Evolutionary conservation across 306 rosid genomes (phyloP).

Genomic region (Fagus sylvatica): DNA sequence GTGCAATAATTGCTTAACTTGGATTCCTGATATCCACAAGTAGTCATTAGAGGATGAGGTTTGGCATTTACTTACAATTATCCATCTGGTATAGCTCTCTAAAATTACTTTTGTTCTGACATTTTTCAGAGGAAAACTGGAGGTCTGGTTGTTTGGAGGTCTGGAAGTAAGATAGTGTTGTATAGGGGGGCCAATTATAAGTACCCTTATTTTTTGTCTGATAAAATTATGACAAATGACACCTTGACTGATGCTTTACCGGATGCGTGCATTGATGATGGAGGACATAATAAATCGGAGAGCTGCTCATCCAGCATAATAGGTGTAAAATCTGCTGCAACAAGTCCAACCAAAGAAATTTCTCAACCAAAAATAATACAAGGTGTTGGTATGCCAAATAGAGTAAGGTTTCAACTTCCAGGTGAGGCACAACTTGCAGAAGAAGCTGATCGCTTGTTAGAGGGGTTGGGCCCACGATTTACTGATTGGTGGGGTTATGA

Average conservation of each 20-base stretch:
- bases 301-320: conserved; percentile 26
- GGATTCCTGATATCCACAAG: not conserved
- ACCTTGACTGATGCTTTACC: conserved; percentile 29
- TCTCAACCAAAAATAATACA: conserved; percentile 48
- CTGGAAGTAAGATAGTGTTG: conserved; percentile 84
- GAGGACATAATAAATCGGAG: conserved; percentile 27
- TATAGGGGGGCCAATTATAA: conserved; percentile 76
- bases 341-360: conserved; percentile 28
- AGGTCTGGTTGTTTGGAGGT: conserved; percentile 92
- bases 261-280: conserved; percentile 31
- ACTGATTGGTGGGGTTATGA: conserved; percentile 47
- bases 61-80: not conserved
- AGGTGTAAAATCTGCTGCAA: conserved; percentile 35
- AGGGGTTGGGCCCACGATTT: conserved; percentile 86
- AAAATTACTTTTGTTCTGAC: conserved; percentile 18
- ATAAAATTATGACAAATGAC: conserved; percentile 32
- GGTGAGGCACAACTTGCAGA: conserved; percentile 74
- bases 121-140: conserved; percentile 85
- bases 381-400: conserved; percentile 76
- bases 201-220: conserved; percentile 74
- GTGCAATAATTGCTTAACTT: not conserved
- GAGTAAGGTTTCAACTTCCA: conserved; percentile 79
- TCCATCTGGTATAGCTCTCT: conserved; percentile 8
- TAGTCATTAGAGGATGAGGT: not conserved
- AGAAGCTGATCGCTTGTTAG: conserved; percentile 74